These are phyloP conservation scores for Leccinellum rugosiceps DNA, from an alignment of 768 basidiomycete genomes.

Conservation along the genomic window DNA sequence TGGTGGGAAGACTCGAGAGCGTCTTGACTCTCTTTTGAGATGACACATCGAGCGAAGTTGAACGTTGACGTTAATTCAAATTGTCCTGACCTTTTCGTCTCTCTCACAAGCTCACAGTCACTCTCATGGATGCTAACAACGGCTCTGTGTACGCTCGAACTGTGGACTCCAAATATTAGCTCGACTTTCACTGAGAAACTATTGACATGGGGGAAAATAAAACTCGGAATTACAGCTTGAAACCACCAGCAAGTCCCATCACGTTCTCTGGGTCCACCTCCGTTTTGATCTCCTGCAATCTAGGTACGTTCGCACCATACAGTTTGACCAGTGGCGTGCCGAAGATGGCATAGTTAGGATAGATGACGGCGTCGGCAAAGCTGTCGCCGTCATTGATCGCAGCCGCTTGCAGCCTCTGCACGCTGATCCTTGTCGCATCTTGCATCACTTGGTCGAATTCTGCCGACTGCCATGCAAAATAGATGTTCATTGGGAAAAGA, in stretches of 20 bases:
- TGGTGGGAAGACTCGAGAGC: too few species aligned
- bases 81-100: neutral
- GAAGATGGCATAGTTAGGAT: conserved; percentile 56
- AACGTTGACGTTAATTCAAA: neutral
- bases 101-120: neutral
- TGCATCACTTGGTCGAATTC: conserved; percentile 22
- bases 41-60: neutral
- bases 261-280: conserved; percentile 50
- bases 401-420: conserved; percentile 34
- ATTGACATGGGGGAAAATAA: neutral
- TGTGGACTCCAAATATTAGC: neutral
- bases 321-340: conserved; percentile 46
- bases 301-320: conserved; percentile 42
- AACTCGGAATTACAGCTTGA: conserved; percentile 35
- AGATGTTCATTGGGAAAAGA: conserved; percentile 45
- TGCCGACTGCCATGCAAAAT: conserved; percentile 19
- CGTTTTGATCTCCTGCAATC: conserved; percentile 38
- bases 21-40: too few species aligned
- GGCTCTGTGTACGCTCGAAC: neutral
- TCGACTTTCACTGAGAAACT: neutral
- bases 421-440: conserved; percentile 36
- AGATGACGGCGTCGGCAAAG: conserved; percentile 35
- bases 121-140: neutral
- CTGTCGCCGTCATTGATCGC: conserved; percentile 36
- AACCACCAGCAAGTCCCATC: conserved; percentile 62